Evolutionary conservation across 148 eudicot genomes (phyloP).

Genomic region (Vaccinium corymbosum): DNA sequence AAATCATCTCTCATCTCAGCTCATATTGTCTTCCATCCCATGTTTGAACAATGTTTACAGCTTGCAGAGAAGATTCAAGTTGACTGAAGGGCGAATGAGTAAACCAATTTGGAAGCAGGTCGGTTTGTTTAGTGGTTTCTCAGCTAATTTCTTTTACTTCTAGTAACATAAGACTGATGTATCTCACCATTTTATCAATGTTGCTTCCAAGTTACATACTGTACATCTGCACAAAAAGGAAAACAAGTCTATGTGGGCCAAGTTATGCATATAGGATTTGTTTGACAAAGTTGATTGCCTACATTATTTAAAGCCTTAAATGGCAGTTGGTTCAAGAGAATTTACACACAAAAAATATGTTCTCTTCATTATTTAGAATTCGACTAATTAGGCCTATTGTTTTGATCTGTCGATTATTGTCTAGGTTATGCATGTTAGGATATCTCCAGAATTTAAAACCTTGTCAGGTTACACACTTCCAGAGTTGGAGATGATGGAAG

Average conservation of each 20-base stretch:
- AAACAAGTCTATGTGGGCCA: neutral
- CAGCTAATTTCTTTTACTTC: conserved; percentile 4
- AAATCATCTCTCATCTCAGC: neutral
- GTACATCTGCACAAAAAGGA: neutral
- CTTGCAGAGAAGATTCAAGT: conserved; percentile 70
- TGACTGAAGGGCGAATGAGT: conserved; percentile 74
- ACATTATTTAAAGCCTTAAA: neutral
- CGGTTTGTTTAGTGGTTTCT: conserved; percentile 16
- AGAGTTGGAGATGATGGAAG: neutral
- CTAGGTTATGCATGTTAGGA: too few relatives aligned
- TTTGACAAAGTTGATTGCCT: conserved; percentile 4
- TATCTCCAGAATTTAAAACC: neutral
- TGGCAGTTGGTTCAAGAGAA: neutral
- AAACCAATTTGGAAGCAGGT: conserved; percentile 99
- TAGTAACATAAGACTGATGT: neutral
- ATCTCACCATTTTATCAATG: neutral
- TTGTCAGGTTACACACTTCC: neutral
- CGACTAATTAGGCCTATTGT: neutral
- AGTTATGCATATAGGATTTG: neutral
- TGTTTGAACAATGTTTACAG: conserved; percentile 33
- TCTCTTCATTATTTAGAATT: neutral
- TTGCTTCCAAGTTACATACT: conserved; percentile 2
- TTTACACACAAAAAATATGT: neutral
- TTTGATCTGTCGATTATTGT: neutral
- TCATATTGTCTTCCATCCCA: neutral